phyloP scores from a whole-genome alignment of 306 rosid genomes.

The Acacia melanoxylon region DNA sequence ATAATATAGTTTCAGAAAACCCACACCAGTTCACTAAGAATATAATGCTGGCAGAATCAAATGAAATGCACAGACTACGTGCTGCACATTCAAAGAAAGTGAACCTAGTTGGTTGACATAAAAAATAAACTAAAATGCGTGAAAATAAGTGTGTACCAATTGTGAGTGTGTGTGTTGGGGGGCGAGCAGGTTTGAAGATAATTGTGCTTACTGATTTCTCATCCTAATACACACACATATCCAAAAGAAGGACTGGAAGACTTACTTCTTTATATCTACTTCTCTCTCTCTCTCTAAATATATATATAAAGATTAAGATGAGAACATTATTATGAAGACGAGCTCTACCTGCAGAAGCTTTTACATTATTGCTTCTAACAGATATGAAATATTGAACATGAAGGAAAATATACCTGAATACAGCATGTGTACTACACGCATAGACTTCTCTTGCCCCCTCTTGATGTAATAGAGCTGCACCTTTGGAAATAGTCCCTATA shows the following conservation, averaged over 20 bases:
- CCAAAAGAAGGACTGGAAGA: background rate
- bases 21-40: background rate
- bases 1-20: background rate
- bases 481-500: conserved; percentile 83
- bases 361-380: conserved; percentile 4
- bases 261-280: background rate
- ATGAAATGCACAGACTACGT: background rate
- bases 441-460: conserved; percentile 97
- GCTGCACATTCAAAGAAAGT: background rate
- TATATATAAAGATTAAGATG: too few relatives aligned
- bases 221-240: background rate
- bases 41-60: background rate
- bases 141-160: background rate
- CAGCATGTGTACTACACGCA: conserved; percentile 96
- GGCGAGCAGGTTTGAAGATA: background rate
- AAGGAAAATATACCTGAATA: conserved; percentile 67
- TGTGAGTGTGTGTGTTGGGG: background rate
- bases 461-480: conserved; percentile 93
- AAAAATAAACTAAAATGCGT: background rate
- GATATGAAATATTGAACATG: background rate
- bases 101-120: background rate
- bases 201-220: background rate
- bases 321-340: background rate
- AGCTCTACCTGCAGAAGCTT: background rate
- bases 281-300: too few relatives aligned